phyloP scores from a whole-genome alignment of 1,284 basidiomycete species.

The Termitomyces sp. region DNA sequence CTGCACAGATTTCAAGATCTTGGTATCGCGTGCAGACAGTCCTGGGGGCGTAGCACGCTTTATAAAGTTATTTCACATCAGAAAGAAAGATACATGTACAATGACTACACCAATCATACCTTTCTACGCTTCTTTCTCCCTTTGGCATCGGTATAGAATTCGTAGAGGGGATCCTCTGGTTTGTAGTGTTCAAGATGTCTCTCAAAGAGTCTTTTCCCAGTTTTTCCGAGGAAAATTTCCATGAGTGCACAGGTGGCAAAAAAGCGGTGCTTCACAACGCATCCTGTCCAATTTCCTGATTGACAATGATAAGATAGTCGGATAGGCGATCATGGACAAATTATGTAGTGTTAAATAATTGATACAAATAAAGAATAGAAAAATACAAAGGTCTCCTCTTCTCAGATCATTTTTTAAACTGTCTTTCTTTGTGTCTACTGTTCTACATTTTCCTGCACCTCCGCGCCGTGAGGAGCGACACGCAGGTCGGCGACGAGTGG shows the following conservation, averaged over 20 bases:
- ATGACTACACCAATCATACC: conserved; percentile 35
- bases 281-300: neutral
- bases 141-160: conserved; percentile 59
- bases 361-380: too few species aligned
- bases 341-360: neutral
- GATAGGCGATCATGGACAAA: neutral
- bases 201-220: conserved; percentile 57
- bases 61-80: conserved; percentile 1
- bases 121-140: conserved; percentile 68
- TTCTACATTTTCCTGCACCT: too few species aligned
- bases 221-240: conserved; percentile 31
- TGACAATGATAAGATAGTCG: neutral
- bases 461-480: too few species aligned
- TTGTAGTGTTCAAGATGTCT: conserved; percentile 59
- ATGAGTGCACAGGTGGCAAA: neutral
- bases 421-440: too few species aligned
- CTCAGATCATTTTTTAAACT: too few species aligned
- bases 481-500: too few species aligned
- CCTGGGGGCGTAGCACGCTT: conserved; percentile 76
- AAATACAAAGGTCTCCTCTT: too few species aligned
- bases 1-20: conserved; percentile 72
- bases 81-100: neutral
- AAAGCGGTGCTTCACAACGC: neutral
- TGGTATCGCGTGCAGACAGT: conserved; percentile 72
- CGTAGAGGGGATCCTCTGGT: conserved; percentile 78